Conservation (phyloP, 169 alveolate species). For the Plasmodium inui region DNA sequence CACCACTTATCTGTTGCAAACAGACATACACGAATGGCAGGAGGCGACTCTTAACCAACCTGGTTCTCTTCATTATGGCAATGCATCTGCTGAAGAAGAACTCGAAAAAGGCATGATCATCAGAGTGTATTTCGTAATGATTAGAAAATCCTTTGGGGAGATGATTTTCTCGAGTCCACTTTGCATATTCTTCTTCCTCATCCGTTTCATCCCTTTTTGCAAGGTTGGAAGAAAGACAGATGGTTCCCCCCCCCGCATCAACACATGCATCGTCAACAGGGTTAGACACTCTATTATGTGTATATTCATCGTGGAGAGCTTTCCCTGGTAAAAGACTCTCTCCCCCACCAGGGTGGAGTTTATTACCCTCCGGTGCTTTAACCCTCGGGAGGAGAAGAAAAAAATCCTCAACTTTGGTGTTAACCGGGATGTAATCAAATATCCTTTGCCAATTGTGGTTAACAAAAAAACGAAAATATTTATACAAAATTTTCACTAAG, state of each 20-base stretch:
- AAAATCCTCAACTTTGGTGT: slow-evolving; percentile 29
- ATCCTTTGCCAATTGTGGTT: slow-evolving; percentile 49
- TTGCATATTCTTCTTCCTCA: neutral
- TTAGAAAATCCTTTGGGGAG: neutral
- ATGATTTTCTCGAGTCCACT: neutral
- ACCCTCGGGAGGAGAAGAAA: slow-evolving; percentile 33
- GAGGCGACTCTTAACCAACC: slow-evolving; percentile 56
- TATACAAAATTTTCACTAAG: slow-evolving; percentile 48
- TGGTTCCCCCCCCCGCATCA: neutral
- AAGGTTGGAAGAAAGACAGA: neutral
- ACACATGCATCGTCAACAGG: neutral
- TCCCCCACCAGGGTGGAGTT: neutral
- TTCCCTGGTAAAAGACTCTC: neutral
- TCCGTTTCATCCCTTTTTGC: neutral
- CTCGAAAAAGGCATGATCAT: slow-evolving; percentile 26
- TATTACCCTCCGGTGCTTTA: neutral
- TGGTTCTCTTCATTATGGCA: slow-evolving; percentile 40
- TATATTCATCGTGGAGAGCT: neutral
- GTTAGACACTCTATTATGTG: neutral
- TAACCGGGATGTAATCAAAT: slow-evolving; percentile 42
- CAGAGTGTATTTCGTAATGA: slow-evolving; percentile 9
- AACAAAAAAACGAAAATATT: slow-evolving; percentile 54
- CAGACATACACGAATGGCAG: slow-evolving; percentile 43
- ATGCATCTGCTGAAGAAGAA: slow-evolving; percentile 46
- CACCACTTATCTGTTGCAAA: slow-evolving; percentile 10